These are phyloP conservation scores for Hylodesmum podocarpum DNA, from an alignment of 306 rosid species.

Conservation along the genomic window DNA sequence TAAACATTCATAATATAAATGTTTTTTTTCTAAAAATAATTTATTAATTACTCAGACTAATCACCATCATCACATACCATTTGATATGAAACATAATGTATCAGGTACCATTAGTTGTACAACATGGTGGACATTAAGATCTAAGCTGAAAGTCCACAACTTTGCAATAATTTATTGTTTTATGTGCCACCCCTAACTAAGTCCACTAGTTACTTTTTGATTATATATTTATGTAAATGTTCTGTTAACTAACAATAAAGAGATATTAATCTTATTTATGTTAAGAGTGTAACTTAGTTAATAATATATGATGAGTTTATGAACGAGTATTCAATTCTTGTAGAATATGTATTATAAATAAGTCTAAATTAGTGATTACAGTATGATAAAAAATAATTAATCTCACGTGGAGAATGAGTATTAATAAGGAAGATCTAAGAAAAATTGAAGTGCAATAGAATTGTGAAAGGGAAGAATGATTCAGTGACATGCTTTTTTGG, in stretches of 20 bases:
- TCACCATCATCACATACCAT: slow-evolving; percentile 36
- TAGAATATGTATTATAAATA: no score
- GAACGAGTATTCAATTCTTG: no score
- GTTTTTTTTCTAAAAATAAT: no score
- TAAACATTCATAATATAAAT: no score
- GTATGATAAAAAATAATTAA: no score
- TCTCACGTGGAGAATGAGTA: slow-evolving; percentile 19
- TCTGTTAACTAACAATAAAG: slow-evolving; percentile 4
- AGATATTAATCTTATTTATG: no score
- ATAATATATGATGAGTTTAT: no score
- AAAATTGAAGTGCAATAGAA: slow-evolving; percentile 19
- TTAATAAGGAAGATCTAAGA: neutral
- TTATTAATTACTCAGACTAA: no score
- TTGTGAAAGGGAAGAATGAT: slow-evolving; percentile 27
- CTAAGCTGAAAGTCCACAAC: slow-evolving; percentile 26
- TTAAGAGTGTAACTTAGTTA: no score
- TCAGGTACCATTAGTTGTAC: slow-evolving; percentile 18
- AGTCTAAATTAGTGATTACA: no score
- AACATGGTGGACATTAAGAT: slow-evolving; percentile 35
- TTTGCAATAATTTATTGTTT: slow-evolving; percentile 30
- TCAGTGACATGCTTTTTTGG: slow-evolving; percentile 8
- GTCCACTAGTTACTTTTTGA: slow-evolving; percentile 31
- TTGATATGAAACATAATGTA: slow-evolving; percentile 29
- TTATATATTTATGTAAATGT: slow-evolving; percentile 6
- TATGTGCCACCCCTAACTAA: slow-evolving; percentile 7